phyloP scores from a whole-genome alignment of 306 rosid species.

The Medicago lupulina region DNA sequence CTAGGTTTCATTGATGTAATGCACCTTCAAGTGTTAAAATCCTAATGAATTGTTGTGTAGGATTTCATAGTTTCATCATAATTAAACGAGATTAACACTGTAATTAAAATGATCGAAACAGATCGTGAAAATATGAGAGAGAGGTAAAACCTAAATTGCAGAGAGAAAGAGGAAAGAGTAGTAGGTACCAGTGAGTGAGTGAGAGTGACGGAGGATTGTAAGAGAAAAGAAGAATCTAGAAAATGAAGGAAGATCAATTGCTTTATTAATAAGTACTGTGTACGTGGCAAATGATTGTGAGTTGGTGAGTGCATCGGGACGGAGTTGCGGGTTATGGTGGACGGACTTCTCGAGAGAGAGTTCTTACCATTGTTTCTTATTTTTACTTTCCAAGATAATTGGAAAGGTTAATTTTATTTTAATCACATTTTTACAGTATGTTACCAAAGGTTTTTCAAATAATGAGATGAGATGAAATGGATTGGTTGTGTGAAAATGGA shows the following conservation, averaged over 20 bases:
- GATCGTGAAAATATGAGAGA: not conserved
- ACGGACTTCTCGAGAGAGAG: no score
- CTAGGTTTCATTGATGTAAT: no score
- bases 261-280: not conserved
- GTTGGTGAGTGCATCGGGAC: constrained; percentile 27
- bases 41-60: not conserved
- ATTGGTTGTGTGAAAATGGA: no score
- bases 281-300: constrained; percentile 36
- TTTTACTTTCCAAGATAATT: no score
- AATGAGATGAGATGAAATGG: no score
- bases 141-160: not conserved
- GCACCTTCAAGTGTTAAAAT: no score
- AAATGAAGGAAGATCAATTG: not conserved
- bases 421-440: no score
- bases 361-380: no score
- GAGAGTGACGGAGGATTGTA: not conserved
- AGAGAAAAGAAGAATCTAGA: not conserved
- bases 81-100: not conserved
- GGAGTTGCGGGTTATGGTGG: constrained; percentile 9
- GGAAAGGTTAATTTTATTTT: no score
- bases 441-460: no score
- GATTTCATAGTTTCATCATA: not conserved
- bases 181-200: constrained; percentile 20
- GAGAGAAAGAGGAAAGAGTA: not conserved
- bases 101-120: not conserved